Conservation (phyloP, 805 yeast genomes). For the Saturnispora bothae region DNA sequence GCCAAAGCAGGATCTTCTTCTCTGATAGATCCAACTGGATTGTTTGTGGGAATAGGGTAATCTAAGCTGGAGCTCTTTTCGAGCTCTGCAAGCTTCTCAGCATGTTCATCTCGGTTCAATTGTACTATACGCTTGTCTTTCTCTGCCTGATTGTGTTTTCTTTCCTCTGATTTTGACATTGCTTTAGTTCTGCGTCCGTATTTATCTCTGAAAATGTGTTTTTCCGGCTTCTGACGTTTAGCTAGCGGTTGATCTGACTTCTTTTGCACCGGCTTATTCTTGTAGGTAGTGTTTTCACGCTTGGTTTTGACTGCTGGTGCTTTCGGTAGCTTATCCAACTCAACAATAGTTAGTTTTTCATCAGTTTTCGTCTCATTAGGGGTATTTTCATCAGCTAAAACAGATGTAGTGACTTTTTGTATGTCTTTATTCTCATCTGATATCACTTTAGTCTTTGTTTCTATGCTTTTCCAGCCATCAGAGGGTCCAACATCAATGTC, state of each 20-base stretch:
- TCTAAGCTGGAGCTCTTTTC: conserved; percentile 21
- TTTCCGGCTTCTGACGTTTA: conserved; percentile 1
- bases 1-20: conserved; percentile 64
- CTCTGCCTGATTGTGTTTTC: conserved; percentile 4
- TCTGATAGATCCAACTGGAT: conserved; percentile 30
- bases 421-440: neutral
- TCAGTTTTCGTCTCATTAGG: too few relatives aligned
- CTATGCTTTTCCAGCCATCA: neutral
- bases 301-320: too few relatives aligned
- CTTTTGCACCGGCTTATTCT: neutral
- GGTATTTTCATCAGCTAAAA: too few relatives aligned
- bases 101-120: conserved; percentile 2
- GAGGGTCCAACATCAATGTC: neutral
- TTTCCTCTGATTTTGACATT: neutral
- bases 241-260: neutral
- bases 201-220: conserved; percentile 4
- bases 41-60: too few relatives aligned
- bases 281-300: too few relatives aligned
- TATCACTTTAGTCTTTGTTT: neutral
- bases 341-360: too few relatives aligned
- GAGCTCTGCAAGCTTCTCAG: conserved; percentile 12
- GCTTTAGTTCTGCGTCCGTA: conserved; percentile 2
- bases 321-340: neutral
- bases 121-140: conserved; percentile 4
- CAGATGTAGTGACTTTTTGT: too few relatives aligned